Evolutionary conservation across 1,284 basidiomycete genomes (phyloP), one percentile per base, ranked within the genome.

Genomic region (Rhodotorula sp.): DNA sequence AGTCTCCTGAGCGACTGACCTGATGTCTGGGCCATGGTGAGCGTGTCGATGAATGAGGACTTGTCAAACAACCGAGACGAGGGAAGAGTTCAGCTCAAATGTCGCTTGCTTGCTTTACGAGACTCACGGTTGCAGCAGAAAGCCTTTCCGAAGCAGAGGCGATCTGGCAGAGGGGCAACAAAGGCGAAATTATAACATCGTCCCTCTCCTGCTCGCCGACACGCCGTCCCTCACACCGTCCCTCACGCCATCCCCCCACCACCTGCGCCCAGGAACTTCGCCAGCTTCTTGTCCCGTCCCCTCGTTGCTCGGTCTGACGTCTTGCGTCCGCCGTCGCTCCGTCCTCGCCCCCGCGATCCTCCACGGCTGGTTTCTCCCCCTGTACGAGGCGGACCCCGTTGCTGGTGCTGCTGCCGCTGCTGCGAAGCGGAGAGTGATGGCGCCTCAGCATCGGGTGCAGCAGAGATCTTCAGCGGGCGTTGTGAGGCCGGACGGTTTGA

Each of bases 221-320:
- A 13, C 36, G 6, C 36, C 36, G 36, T 13, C 8, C 13, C 36
- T 36, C 36, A 13, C 13, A 36, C 36, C 39, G 11, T 44, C 19
- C 39, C 13, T 44, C 19, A 44, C 39, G 39, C 9, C 39, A 17
- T 15, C 11, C 39, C 39, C 19, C 39, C 39, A 44, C 39, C 39
- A 3, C 39, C 39, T 2, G 13, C 13, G 39, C 39, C 39, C 39
- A 15, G 13, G 39, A 44, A 44, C 39, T 44, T 44, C 36, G 76
- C 61, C 80, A 81, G 79, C 77, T 82, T 82, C 68, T 75, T 76
- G 69, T 82, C 80, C 61, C 80, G 78, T 0, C 81, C 81, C 49
- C 80, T 77, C 30, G 79, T 80, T 60, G 81, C 76, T 17, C 80
- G 77, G 39, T 80, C 39, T 44, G 39, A 44, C 39, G 39, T 44